These are phyloP conservation scores for Anthostomella pinea DNA, from an alignment of 2,329 filamentous ascomycete species.

Conservation along the genomic window DNA sequence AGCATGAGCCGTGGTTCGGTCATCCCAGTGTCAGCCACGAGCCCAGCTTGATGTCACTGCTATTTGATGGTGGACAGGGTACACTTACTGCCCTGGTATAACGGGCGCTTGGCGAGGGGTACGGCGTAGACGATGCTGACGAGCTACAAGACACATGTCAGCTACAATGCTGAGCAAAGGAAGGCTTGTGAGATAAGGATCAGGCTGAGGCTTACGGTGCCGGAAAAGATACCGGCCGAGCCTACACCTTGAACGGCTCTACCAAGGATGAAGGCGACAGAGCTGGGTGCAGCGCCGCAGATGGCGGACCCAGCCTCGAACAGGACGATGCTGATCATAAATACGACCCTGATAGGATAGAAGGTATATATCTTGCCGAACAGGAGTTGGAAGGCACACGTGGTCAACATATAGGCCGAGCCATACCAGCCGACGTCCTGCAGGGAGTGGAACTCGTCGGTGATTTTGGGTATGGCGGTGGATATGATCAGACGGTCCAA, in stretches of 20 bases:
- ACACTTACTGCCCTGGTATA: slow-evolving; percentile 35
- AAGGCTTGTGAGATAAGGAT: neutral
- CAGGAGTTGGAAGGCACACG: slow-evolving; percentile 37
- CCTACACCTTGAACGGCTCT: slow-evolving; percentile 40
- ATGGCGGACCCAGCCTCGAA: slow-evolving; percentile 40
- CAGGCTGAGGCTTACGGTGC: slow-evolving; percentile 27
- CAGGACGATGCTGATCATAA: slow-evolving; percentile 31
- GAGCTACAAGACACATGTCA: slow-evolving; percentile 19
- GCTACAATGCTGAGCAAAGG: neutral
- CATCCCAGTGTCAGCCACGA: too few relatives aligned
- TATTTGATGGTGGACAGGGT: too few relatives aligned
- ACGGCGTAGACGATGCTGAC: slow-evolving; percentile 34
- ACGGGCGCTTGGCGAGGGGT: slow-evolving; percentile 32
- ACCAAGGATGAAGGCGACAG: slow-evolving; percentile 39
- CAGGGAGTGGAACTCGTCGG: slow-evolving; percentile 37
- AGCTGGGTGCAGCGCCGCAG: slow-evolving; percentile 39
- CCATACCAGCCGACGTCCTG: slow-evolving; percentile 40
- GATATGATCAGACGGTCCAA: slow-evolving; percentile 37
- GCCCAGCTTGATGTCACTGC: too few relatives aligned
- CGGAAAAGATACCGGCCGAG: slow-evolving; percentile 37
- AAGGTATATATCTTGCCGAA: slow-evolving; percentile 41
- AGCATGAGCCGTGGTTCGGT: too few relatives aligned
- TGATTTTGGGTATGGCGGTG: slow-evolving; percentile 39
- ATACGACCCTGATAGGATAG: slow-evolving; percentile 34
- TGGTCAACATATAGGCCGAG: slow-evolving; percentile 36